phyloP scores from a whole-genome alignment of 116 monocot genomes.

The Iris pallida region DNA sequence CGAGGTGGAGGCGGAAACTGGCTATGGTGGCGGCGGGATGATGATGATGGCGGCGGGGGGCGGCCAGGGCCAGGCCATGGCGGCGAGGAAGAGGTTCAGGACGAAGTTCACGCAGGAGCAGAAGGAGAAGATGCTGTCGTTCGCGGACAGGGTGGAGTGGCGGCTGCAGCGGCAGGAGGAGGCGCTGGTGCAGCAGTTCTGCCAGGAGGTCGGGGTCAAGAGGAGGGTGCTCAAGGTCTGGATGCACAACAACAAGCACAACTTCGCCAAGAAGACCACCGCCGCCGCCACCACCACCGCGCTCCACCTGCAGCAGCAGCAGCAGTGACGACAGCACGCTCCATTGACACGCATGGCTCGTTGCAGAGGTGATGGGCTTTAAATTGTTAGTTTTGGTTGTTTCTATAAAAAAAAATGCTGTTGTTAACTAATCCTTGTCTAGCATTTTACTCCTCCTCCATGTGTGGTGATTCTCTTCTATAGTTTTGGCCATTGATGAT shows the following conservation, averaged over 20 bases:
- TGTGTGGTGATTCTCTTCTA: too few relatives aligned
- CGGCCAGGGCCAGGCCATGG: too few relatives aligned
- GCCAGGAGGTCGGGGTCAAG: slow-evolving; percentile 58
- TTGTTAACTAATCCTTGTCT: too few relatives aligned
- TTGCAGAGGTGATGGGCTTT: too few relatives aligned
- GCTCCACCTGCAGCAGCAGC: too few relatives aligned
- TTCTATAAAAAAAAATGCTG: too few relatives aligned
- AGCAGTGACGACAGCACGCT: too few relatives aligned
- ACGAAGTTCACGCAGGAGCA: slow-evolving; percentile 51
- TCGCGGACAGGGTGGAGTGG: slow-evolving; percentile 46
- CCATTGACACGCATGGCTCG: too few relatives aligned
- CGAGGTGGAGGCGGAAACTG: slow-evolving; percentile 28
- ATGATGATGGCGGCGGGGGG: neutral
- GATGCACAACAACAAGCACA: slow-evolving; percentile 95
- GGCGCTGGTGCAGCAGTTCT: slow-evolving; percentile 47
- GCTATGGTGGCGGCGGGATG: neutral
- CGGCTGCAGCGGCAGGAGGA: slow-evolving; percentile 52
- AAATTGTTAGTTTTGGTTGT: too few relatives aligned
- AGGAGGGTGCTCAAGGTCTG: slow-evolving; percentile 81
- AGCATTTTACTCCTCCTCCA: too few relatives aligned
- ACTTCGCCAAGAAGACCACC: slow-evolving; percentile 23
- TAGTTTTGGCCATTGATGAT: too few relatives aligned
- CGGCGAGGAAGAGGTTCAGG: slow-evolving; percentile 41
- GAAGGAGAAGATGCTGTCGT: slow-evolving; percentile 48
- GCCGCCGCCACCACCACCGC: neutral